These are phyloP conservation scores for Vavraia culicis DNA, from an alignment of 371 early-diverging fungal genomes.

Conservation along the genomic window DNA sequence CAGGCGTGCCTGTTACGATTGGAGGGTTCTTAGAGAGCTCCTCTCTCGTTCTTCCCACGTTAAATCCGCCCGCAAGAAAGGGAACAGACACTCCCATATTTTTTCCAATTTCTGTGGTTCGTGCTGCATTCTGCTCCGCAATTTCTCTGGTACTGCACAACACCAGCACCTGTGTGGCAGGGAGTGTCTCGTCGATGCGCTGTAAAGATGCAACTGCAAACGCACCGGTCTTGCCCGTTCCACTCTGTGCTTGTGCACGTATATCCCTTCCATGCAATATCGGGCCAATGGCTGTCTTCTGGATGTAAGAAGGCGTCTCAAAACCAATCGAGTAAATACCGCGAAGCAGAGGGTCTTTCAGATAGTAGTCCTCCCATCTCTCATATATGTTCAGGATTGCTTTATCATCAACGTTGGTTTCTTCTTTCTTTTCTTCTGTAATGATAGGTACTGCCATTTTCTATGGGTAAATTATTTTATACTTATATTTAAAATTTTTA, in stretches of 20 bases:
- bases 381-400: too few relatives aligned
- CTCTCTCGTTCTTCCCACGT: conserved; percentile 63
- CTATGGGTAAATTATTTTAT: too few relatives aligned
- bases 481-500: too few relatives aligned
- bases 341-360: conserved; percentile 79
- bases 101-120: too few relatives aligned
- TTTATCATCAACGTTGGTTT: too few relatives aligned
- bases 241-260: conserved; percentile 47
- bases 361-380: too few relatives aligned
- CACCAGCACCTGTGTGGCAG: conserved; percentile 79
- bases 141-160: conserved; percentile 94
- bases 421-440: too few relatives aligned
- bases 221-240: conserved; percentile 99
- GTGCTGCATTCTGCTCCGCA: conserved; percentile 77
- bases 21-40: conserved; percentile 61
- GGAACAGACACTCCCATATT: conserved; percentile 76
- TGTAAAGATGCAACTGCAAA: conserved; percentile 89
- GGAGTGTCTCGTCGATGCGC: conserved; percentile 55
- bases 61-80: conserved; percentile 86
- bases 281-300: conserved; percentile 88
- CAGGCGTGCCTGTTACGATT: conserved; percentile 93
- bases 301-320: conserved; percentile 87
- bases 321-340: conserved; percentile 91
- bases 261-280: conserved; percentile 70
- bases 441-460: too few relatives aligned